Conservation (phyloP, 257 asterid genomes). For the Nyctanthes arbortristis region DNA sequence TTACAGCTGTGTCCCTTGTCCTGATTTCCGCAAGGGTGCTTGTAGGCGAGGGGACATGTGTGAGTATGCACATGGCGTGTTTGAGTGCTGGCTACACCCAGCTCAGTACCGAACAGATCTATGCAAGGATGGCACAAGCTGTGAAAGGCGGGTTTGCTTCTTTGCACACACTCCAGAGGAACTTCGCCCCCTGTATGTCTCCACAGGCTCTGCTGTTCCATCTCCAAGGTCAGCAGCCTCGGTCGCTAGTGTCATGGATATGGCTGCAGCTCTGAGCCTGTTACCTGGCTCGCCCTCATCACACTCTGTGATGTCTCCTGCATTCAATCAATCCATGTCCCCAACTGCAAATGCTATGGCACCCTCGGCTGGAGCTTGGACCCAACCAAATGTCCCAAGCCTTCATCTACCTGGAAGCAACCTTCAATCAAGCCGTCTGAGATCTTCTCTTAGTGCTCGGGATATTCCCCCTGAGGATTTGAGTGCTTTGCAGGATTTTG, state of each 20-base stretch:
- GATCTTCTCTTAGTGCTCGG: conserved; percentile 86
- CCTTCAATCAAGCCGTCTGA: conserved; percentile 84
- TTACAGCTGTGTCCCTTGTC: conserved; percentile 97
- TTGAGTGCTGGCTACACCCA: conserved; percentile 98
- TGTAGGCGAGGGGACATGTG: conserved; percentile 98
- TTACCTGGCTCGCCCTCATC: conserved; percentile 85
- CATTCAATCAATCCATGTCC: conserved; percentile 67
- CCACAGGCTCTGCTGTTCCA: conserved; percentile 90
- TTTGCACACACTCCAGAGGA: conserved; percentile 89
- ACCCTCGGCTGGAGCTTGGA: conserved; percentile 65
- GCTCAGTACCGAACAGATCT: conserved; percentile 90
- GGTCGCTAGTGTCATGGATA: conserved; percentile 84
- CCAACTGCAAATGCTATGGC: conserved; percentile 73
- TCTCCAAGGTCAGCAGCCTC: conserved; percentile 82
- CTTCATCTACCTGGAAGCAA: conserved; percentile 88
- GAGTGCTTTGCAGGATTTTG: conserved; percentile 57
- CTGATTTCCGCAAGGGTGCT: conserved; percentile 88
- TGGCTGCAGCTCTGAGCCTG: conserved; percentile 77
- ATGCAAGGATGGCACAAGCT: conserved; percentile 84
- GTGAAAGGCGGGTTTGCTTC: conserved; percentile 86
- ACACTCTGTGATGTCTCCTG: conserved; percentile 70
- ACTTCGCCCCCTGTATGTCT: conserved; percentile 82
- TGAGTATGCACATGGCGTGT: conserved; percentile 98
- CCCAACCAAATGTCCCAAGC: conserved; percentile 78
- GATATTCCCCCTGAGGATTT: conserved; percentile 66